These are phyloP conservation scores for Exophiala spinifera DNA, from an alignment of 2,329 filamentous ascomycete genomes.

Conservation along the genomic window DNA sequence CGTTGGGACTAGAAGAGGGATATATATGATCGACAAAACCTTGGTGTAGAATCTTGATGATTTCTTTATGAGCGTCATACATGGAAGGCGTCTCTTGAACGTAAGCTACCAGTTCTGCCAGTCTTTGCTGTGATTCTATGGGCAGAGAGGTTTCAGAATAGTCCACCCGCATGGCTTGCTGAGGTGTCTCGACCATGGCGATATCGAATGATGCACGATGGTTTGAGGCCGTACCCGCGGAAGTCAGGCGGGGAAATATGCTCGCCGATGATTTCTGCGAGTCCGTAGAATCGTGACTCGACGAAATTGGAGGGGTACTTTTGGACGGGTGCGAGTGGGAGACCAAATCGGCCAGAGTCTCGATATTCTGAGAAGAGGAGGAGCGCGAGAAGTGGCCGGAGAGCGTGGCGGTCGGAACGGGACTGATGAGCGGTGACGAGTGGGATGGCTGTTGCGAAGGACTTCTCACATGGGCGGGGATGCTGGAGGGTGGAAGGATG, in stretches of 20 bases:
- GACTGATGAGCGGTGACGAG: conserved; percentile 38
- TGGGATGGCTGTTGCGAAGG: conserved; percentile 38
- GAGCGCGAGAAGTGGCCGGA: conserved; percentile 39
- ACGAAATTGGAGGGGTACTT: conserved; percentile 38
- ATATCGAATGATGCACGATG: conserved; percentile 44
- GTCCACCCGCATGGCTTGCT: conserved; percentile 39
- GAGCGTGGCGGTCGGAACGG: conserved; percentile 38
- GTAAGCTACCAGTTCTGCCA: conserved; percentile 41
- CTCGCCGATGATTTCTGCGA: conserved; percentile 33
- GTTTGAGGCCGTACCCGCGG: conserved; percentile 21
- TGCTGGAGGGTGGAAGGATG: conserved; percentile 29
- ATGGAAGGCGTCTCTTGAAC: conserved; percentile 47
- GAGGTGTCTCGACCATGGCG: conserved; percentile 43
- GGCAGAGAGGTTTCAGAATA: conserved; percentile 43
- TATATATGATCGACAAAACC: conserved; percentile 49
- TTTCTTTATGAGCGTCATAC: conserved; percentile 46
- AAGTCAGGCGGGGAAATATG: conserved; percentile 15
- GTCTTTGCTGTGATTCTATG: conserved; percentile 39
- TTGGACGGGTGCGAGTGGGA: conserved; percentile 44
- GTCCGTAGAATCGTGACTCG: conserved; percentile 41
- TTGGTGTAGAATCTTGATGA: conserved; percentile 47
- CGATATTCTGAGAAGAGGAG: conserved; percentile 47
- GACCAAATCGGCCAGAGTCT: conserved; percentile 48
- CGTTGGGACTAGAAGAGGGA: conserved; percentile 41
- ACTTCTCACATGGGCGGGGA: conserved; percentile 38